Percentiles rank a stretch among this genome's conserved stretches.
Evolutionary conservation across 495 filamentous ascomycete genomes (phyloP).

Genomic region (Geopyxis carbonaria): DNA sequence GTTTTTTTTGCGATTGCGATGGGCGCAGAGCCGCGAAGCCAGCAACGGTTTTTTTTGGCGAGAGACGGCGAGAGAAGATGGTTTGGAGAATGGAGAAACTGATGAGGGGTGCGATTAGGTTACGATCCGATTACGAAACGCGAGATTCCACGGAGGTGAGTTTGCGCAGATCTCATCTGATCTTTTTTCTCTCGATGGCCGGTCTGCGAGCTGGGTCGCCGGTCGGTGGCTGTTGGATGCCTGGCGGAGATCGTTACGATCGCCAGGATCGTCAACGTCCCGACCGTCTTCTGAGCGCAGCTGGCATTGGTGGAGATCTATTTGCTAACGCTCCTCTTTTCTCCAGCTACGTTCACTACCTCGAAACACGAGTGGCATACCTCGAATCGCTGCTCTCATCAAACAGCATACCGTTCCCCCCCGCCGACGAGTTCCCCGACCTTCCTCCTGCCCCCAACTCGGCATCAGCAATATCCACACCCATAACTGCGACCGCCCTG

Average conservation of each 20-base stretch:
- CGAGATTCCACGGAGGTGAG: constrained; percentile 69
- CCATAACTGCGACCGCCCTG: constrained; percentile 30
- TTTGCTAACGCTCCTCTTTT: no score
- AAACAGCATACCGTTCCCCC: constrained; percentile 53
- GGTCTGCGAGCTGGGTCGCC: no score
- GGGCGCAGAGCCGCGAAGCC: neutral
- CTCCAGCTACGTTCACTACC: constrained; percentile 75
- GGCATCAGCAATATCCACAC: constrained; percentile 25
- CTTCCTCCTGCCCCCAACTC: constrained; percentile 34
- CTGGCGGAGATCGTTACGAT: no score
- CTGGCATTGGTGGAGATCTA: no score
- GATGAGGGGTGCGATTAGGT: constrained; percentile 73
- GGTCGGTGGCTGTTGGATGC: no score
- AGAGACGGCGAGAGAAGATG: constrained; percentile 1
- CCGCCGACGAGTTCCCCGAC: constrained; percentile 56
- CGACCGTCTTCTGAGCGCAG: no score
- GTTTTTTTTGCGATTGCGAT: neutral
- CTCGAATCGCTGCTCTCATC: constrained; percentile 60
- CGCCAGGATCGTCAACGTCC: no score
- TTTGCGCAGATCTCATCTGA: no score
- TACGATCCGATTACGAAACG: constrained; percentile 92
- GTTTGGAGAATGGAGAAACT: neutral
- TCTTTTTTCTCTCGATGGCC: no score
- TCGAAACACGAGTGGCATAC: constrained; percentile 70
- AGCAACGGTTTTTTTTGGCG: neutral